phyloP scores from a whole-genome alignment of 371 early-diverging fungal species.

The Circinella minor region DNA sequence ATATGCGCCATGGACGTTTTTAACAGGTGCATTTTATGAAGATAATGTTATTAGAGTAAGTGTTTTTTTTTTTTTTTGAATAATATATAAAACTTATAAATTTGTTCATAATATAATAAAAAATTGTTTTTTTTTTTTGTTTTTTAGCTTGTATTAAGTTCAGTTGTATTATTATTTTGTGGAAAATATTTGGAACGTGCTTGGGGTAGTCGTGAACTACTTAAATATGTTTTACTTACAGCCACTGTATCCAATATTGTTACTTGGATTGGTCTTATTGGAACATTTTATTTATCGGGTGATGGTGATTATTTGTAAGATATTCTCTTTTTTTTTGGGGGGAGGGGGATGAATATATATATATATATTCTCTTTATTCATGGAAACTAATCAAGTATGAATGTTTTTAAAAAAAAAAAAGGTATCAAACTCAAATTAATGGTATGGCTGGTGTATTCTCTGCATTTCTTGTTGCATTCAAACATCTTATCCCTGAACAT shows the following conservation, averaged over 20 bases:
- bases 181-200: constrained; percentile 80
- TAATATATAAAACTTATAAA: too few species aligned
- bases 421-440: constrained; percentile 59
- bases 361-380: constrained; percentile 20
- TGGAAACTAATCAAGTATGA: neutral
- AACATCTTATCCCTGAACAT: constrained; percentile 74
- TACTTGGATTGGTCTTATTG: constrained; percentile 57
- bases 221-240: constrained; percentile 66
- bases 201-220: constrained; percentile 75
- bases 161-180: constrained; percentile 53
- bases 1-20: constrained; percentile 52
- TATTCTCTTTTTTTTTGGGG: too few species aligned
- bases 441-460: constrained; percentile 73
- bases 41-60: constrained; percentile 41
- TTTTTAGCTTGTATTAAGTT: constrained; percentile 58
- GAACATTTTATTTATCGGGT: constrained; percentile 64
- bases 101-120: too few species aligned
- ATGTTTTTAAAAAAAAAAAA: neutral
- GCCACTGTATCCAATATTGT: constrained; percentile 60
- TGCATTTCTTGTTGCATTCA: constrained; percentile 80
- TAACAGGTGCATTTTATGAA: constrained; percentile 51
- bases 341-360: too few species aligned
- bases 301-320: constrained; percentile 66
- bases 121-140: too few species aligned
- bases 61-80: constrained; percentile 1